Base-by-base conservation (phyloP, 495 filamentous ascomycete genomes). In the Penicillium macrosclerotiorum region DNA sequence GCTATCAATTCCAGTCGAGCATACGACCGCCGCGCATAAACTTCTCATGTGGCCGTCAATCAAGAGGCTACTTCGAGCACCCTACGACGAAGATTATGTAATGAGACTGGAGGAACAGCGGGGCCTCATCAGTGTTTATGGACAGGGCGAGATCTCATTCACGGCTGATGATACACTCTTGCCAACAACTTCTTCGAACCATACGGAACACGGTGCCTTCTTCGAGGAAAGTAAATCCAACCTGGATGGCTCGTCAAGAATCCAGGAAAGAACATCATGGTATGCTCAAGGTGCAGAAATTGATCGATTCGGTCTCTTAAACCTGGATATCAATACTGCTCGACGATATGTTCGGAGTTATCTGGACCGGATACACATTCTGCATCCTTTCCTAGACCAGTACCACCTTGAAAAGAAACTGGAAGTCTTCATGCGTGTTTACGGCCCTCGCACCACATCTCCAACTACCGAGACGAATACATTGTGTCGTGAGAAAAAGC, bases 331-430 rank as follows among this genome's bases (percentile, higher is more conserved):
- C 14, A 65, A 62, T 9, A 87, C 77, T 2, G 73, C 95, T 6
- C 71, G 71, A 45, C 74, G 69, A 30, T 84, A 90, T 30, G 76
- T 85, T 27, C 54, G 77, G 12, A 87, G 82, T 62, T 98, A 89
- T 61, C 68, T 90, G 57, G 63, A 82, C 4, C 77, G 94, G 58
- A 85, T 98, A 29, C 86, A 95, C 54, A 87, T 82, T 42, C 80
- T 98, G 61, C 93, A 97, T 62, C 93, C 93, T 9, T 90, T 97
- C 57, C 75, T 98, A 27, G 73, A 85, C 51, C 71, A 75, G 36
- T 54, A 56, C 4, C 65, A 68, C 12, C 57, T 86, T 12, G 57
- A 60, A 1, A 54, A 62, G 18, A 75, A 77, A 57, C 63, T 83
- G 8, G 66, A 76, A n/a, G 53, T 50, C 3, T 88, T 89, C 51